Conservation (phyloP, 176 grass and related monocot genomes). For the Zizania latifolia region DNA sequence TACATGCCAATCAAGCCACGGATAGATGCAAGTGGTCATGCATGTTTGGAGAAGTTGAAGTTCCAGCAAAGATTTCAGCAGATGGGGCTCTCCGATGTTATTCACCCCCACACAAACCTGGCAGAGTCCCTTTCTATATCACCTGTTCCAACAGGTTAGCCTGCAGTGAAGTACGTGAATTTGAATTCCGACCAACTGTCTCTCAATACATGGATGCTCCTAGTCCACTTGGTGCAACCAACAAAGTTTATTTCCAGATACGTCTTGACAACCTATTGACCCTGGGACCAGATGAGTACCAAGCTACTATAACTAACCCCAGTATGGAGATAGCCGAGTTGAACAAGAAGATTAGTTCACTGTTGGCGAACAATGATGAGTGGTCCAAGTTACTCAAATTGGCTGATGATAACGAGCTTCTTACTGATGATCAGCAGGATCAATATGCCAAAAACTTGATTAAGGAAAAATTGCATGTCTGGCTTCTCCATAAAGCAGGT, state of each 20-base stretch:
- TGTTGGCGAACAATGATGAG: conserved; percentile 53
- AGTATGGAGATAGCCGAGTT: conserved; percentile 48
- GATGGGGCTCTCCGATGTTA: conserved; percentile 53
- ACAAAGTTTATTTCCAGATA: conserved; percentile 64
- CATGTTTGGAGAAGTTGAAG: conserved; percentile 95
- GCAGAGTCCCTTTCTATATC: conserved; percentile 79
- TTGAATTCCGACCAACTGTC: conserved; percentile 60
- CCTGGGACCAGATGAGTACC: conserved; percentile 49
- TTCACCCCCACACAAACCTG: conserved; percentile 49
- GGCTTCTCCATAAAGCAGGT: conserved; percentile 77
- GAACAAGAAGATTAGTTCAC: conserved; percentile 55
- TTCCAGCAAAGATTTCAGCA: conserved; percentile 59
- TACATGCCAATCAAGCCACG: conserved; percentile 39
- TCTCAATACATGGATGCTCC: conserved; percentile 55
- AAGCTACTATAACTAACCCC: conserved; percentile 36
- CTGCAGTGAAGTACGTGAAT: conserved; percentile 92
- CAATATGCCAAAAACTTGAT: conserved; percentile 66
- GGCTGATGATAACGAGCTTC: conserved; percentile 45
- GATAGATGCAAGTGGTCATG: conserved; percentile 75
- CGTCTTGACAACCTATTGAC: conserved; percentile 69
- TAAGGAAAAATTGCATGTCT: conserved; percentile 63
- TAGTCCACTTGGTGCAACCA: conserved; percentile 41
- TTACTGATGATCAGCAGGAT: conserved; percentile 39
- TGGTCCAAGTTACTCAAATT: conserved; percentile 74
- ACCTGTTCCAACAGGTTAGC: conserved; percentile 83